phyloP scores from a whole-genome alignment of 1,139 yeast genomes.

The Lodderomyces elongisporus region DNA sequence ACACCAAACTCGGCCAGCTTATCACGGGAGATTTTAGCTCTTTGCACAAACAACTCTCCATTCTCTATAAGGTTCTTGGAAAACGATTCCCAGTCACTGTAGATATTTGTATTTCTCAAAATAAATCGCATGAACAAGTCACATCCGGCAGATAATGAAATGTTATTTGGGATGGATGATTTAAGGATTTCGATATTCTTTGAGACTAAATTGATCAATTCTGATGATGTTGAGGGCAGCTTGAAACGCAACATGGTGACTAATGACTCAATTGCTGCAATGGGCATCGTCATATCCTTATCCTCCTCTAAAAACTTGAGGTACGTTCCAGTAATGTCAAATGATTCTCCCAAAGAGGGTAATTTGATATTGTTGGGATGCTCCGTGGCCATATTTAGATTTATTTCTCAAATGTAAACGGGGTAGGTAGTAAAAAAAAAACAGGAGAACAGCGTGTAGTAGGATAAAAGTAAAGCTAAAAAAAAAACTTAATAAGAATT shows the following conservation, averaged over 20 bases:
- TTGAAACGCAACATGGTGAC: constrained; percentile 77
- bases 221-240: constrained; percentile 91
- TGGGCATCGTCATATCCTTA: constrained; percentile 96
- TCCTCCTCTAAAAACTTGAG: constrained; percentile 78
- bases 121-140: constrained; percentile 94
- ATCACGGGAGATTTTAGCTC: constrained; percentile 87
- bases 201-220: constrained; percentile 75
- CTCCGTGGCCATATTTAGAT: no score
- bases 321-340: constrained; percentile 80
- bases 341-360: constrained; percentile 17
- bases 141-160: constrained; percentile 94
- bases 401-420: no score
- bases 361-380: no score
- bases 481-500: no score
- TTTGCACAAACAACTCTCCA: constrained; percentile 84
- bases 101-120: constrained; percentile 78
- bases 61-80: constrained; percentile 83
- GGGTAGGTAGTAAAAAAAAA: no score
- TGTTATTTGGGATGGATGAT: constrained; percentile 78
- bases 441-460: no score
- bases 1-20: constrained; percentile 86
- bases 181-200: constrained; percentile 73
- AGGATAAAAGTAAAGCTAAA: no score
- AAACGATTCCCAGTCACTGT: constrained; percentile 96
- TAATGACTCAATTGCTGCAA: constrained; percentile 94